Evolutionary conservation across 805 yeast genomes (phyloP), one percentile per base, ranked within the genome.

Genomic region (Isabelozyma gotoi): DNA sequence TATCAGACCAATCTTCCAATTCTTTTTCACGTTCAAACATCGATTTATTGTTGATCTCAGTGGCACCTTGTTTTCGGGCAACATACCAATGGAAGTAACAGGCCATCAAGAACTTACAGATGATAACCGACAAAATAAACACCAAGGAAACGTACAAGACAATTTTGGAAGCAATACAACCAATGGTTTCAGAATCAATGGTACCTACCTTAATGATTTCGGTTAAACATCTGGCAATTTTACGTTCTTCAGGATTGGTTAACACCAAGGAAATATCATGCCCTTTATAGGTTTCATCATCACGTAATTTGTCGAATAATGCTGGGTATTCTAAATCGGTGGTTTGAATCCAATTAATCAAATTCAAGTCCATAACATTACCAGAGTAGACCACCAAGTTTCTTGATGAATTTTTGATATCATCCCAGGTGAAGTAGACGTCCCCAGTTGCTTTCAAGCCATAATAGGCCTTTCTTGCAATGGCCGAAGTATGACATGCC

Each of bases 341-440:
- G 3, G 70, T 64, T 51, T 79, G 81, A 41, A 94, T 73, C 92
- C 96, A 89, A 52, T 83, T 71, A 33, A 94, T 61, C 43, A 89
- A 70, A 55, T 79, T 80, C 59, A 94, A 73, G 63, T 94, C 97
- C 34, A 94, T 73, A 8, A 94, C 97, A 52, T 80, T 78, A 7
- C 99, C 98, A 39, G 90, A 85, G 66, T 85, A 92, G 3, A 91
- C 97, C 21, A 90, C 84, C 57, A 94, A 74, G 50, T 85, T 85
- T 63, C 96, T 77, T 4, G 84, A 63, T 19, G 83, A 66, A 57
- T 84, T 82, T 47, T 68, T 73, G 48, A 92, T 74, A 53, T 87
- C 95, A 43, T 88, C 88, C 99, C 99, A 94, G 5, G 90, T 83
- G 66, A 84, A 94, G 62, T 78, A 90, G 4, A 92, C 84, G 49